phyloP scores from a whole-genome alignment of 768 basidiomycete species.

The Pleurotus cornucopiae region DNA sequence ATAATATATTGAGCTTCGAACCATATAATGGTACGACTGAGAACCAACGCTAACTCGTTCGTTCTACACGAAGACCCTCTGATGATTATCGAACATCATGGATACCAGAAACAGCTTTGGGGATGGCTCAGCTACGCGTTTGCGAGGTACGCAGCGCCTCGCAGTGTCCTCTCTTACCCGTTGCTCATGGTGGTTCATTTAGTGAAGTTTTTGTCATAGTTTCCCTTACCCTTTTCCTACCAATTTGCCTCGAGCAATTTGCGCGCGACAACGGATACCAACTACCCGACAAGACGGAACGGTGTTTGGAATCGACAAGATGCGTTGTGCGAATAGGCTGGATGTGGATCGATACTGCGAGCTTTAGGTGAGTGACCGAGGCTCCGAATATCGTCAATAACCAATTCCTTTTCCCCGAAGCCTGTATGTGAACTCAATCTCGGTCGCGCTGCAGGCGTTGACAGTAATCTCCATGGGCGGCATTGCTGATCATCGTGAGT shows the following conservation, averaged over 20 bases:
- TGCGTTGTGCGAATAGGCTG: conserved; percentile 84
- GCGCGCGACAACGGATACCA: conserved; percentile 85
- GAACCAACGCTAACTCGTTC: no score
- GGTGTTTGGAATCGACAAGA: conserved; percentile 53
- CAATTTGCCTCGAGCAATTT: conserved; percentile 84
- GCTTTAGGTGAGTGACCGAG: conserved; percentile 66
- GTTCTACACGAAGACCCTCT: no score
- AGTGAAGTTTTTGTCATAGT: conserved; percentile 83
- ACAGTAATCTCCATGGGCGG: conserved; percentile 93
- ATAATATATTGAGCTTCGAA: no score
- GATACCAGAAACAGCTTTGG: conserved; percentile 43
- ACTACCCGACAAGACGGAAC: conserved; percentile 60
- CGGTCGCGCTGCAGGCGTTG: conserved; percentile 87
- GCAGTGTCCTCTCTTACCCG: no score
- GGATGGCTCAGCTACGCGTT: conserved; percentile 88
- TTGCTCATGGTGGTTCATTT: not conserved
- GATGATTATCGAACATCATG: conserved; percentile 8
- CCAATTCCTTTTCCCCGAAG: conserved; percentile 30
- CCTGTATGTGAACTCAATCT: conserved; percentile 83
- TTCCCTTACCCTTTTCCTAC: conserved; percentile 76
- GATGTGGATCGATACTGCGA: conserved; percentile 87
- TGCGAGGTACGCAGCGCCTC: conserved; percentile 49
- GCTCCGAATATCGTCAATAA: not conserved
- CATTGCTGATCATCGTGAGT: conserved; percentile 84
- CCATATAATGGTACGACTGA: no score